Conservation (phyloP, 306 rosid species). For the Cicer chorassanicum region DNA sequence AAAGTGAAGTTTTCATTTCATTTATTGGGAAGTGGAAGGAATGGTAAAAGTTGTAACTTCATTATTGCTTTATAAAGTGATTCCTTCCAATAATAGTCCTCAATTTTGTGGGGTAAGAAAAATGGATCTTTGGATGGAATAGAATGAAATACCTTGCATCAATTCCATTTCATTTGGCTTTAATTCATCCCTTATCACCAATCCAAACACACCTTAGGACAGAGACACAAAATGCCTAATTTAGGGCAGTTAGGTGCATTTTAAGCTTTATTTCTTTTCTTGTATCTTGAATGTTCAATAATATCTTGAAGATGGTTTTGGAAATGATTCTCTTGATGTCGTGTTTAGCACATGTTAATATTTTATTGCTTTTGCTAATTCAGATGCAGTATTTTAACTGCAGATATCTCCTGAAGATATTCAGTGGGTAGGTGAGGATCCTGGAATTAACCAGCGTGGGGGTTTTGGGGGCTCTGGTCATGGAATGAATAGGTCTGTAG, state of each 20-base stretch:
- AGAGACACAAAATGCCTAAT: background rate
- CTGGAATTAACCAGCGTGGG: constrained; percentile 78
- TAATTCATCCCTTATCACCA: background rate
- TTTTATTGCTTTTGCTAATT: constrained; percentile 47
- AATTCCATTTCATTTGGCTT: constrained; percentile 8
- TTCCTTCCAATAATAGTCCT: background rate
- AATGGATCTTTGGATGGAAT: background rate
- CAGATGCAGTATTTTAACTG: constrained; percentile 51
- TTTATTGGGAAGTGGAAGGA: background rate
- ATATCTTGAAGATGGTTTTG: constrained; percentile 25
- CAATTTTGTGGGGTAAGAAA: background rate
- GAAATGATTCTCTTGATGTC: constrained; percentile 37
- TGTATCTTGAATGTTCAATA: constrained; percentile 12
- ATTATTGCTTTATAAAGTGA: background rate
- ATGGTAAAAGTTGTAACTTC: background rate
- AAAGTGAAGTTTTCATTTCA: background rate
- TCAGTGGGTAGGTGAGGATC: constrained; percentile 93
- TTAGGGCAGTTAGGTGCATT: background rate
- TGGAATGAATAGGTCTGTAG: constrained; percentile 71
- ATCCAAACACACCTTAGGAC: background rate
- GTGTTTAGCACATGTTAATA: constrained; percentile 29
- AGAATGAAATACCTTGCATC: background rate
- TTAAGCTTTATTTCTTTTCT: background rate
- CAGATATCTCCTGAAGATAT: constrained; percentile 92
- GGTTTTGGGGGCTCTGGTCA: constrained; percentile 68